Evolutionary conservation across 139 green algal species (phyloP).

Genomic region (Edaphochlamys debaryana): DNA sequence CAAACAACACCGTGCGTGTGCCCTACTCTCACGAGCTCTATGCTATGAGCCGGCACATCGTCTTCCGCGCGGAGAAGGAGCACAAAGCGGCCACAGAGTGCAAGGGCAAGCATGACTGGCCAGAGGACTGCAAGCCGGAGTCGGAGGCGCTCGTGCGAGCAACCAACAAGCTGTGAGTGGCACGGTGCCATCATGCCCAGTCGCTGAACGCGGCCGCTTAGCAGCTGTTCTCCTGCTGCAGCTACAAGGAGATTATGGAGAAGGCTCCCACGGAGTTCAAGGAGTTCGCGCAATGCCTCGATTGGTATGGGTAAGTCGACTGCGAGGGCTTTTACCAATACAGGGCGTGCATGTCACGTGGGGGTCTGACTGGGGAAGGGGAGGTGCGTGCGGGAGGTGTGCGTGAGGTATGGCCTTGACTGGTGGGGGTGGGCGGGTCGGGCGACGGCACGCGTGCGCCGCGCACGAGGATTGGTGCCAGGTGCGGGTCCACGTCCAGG

Average conservation of each 20-base stretch:
- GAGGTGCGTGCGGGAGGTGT: too few species aligned
- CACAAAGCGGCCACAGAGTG: slow-evolving; percentile 58
- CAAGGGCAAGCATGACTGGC: slow-evolving; percentile 64
- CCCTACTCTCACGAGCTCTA: slow-evolving; percentile 66
- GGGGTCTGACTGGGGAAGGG: too few species aligned
- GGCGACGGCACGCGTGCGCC: too few species aligned
- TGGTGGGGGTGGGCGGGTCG: too few species aligned
- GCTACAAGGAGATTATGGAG: slow-evolving; percentile 63
- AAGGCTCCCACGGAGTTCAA: slow-evolving; percentile 58
- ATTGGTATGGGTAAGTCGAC: slow-evolving; percentile 55
- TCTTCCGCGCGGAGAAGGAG: slow-evolving; percentile 64
- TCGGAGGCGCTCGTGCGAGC: slow-evolving; percentile 57
- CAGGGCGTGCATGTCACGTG: too few species aligned
- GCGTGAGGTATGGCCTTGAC: too few species aligned
- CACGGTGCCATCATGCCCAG: background rate
- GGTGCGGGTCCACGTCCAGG: too few species aligned
- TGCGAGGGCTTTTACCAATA: too few species aligned
- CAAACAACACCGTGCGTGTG: slow-evolving; percentile 46
- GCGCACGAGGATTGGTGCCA: too few species aligned
- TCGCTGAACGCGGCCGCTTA: too few species aligned
- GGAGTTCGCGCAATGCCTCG: slow-evolving; percentile 61
- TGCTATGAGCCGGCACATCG: slow-evolving; percentile 57
- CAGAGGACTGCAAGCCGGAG: slow-evolving; percentile 63
- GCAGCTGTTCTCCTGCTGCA: slow-evolving; percentile 3
- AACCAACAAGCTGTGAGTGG: slow-evolving; percentile 62